Base-by-base conservation (phyloP, 768 basidiomycete genomes). In the Holtermannia corniformis region DNA sequence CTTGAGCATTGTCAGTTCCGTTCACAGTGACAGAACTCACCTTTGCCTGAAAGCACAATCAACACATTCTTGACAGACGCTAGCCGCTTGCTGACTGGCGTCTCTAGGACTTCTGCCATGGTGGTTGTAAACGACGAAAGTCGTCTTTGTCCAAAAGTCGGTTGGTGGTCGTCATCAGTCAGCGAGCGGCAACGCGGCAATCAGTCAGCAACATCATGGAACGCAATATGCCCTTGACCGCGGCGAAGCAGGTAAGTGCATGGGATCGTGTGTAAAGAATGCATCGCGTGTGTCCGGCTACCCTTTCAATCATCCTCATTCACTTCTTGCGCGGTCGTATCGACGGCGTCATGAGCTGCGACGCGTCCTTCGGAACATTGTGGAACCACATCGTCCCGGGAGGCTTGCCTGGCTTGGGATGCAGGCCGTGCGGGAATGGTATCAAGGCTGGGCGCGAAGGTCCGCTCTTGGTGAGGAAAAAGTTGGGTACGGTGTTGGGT, bases 1-100 rank as follows among this genome's bases (percentile, higher is more conserved):
- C 69, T 70, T n/a, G 47, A 16, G 0, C 4, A 26, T 26, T n/a
- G n/a, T 41, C 20, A 41, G n/a, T 7, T 19, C 26, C 12, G 11
- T 14, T 25, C 22, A 25, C 3, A 37, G 2, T 47, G 41, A 42
- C n/a, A 2, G 24, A 27, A 49, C 62, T 52, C 41, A 67, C 70
- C 95, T 73, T 99, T 99, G 5, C 95, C 95, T 0, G 91, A 88
- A 40, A 92, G 80, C 52, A 99, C 89, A 57, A 97, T 82, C 60
- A 99, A 82, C 69, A 99, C 81, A 63, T 90, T 80, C 60, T 84
- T 84, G 61, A 99, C 81, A 1, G 77, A 75, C 52, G 77, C 73
- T 16, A 97, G 76, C 40, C 92, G 84, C 61, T 81, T 76, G 20
- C 82, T 78, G 50, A 88, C 80, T 1, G 85, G 83, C 5, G 80